A percentile compares a stretch with the other conserved stretches of the same genome.
Evolutionary conservation across 78 protist genomes (phyloP).

Genomic region (Planoprotostelium fungivorum): DNA sequence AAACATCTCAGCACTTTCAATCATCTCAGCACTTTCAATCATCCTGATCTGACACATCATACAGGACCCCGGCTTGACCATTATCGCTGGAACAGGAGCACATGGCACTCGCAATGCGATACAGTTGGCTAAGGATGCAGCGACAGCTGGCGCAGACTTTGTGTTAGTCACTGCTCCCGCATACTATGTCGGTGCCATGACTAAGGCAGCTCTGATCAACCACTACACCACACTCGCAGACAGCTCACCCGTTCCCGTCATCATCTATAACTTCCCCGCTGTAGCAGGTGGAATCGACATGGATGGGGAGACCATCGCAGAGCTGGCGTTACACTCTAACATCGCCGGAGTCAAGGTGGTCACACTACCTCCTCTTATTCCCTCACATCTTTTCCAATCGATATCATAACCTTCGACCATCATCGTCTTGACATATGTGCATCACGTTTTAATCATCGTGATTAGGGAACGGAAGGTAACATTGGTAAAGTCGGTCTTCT

Average conservation of each 20-base stretch:
- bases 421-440: too few species aligned
- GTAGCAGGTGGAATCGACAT: neutral
- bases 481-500: neutral
- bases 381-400: too few species aligned
- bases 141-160: neutral
- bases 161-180: neutral
- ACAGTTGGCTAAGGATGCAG: neutral
- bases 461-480: neutral
- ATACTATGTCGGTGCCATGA: neutral
- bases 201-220: neutral
- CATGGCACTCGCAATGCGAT: neutral
- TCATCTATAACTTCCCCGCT: neutral
- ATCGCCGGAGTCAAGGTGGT: neutral
- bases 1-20: neutral
- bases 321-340: neutral
- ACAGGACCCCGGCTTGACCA: neutral
- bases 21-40: neutral
- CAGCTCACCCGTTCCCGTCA: neutral
- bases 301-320: neutral
- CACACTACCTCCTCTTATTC: too few species aligned
- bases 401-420: too few species aligned
- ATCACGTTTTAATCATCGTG: neutral
- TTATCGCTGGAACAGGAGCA: neutral
- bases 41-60: neutral
- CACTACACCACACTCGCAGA: neutral